A percentile compares a stretch with the other conserved stretches of the same genome.
Conservation (phyloP, 2,329 filamentous ascomycete species). For the Pseudopyrenochaeta lycopersici region DNA sequence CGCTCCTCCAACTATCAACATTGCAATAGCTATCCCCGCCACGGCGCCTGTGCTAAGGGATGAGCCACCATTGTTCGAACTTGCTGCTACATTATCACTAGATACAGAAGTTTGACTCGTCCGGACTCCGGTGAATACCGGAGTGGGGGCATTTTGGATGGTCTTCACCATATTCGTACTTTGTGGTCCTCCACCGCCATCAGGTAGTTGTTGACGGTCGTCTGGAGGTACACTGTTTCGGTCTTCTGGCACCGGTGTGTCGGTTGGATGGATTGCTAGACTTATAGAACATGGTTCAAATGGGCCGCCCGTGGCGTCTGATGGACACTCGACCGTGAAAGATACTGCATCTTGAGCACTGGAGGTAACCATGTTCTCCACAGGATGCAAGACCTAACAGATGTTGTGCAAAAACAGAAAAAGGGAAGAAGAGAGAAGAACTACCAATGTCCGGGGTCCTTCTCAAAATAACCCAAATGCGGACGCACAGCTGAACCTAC, state of each 20-base stretch:
- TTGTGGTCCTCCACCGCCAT: not conserved
- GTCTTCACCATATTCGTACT: not conserved
- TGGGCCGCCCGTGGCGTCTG: no score
- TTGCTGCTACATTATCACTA: not conserved
- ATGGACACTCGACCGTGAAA: no score
- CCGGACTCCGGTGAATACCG: not conserved
- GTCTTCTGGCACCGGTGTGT: no score
- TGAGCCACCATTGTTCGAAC: not conserved
- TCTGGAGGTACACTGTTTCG: no score
- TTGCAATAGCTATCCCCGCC: slow-evolving; percentile 32
- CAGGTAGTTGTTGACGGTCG: no score
- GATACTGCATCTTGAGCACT: no score
- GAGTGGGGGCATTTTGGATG: not conserved
- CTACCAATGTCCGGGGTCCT: not conserved
- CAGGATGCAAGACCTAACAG: not conserved
- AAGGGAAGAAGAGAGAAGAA: not conserved
- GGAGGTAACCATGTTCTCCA: not conserved
- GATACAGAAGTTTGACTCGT: not conserved
- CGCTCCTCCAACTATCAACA: slow-evolving; percentile 35
- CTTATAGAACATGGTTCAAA: no score
- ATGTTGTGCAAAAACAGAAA: not conserved
- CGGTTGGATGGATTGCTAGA: no score
- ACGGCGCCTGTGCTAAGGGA: slow-evolving; percentile 23
- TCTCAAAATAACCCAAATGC: slow-evolving; percentile 1
- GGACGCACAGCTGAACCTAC: not conserved